A percentile compares a stretch with the other conserved stretches of the same genome.
Evolutionary conservation across 768 basidiomycete genomes (phyloP).

Genomic region (Daedaleopsis sinensis): DNA sequence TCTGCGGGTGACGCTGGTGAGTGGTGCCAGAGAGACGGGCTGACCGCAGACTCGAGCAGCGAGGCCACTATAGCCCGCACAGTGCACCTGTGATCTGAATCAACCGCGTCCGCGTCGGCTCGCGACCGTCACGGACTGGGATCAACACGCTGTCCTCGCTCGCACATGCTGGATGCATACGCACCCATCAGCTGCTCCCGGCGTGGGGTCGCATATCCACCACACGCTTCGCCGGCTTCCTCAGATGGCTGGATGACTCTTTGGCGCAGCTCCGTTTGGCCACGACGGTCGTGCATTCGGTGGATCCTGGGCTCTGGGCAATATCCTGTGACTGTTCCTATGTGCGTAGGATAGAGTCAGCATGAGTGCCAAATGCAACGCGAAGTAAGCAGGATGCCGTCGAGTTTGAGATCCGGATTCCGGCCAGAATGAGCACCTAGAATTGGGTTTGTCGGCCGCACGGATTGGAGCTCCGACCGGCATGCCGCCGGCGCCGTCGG

Average conservation of each 20-base stretch:
- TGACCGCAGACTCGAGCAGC: background rate
- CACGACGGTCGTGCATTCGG: background rate
- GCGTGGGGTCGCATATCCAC: background rate
- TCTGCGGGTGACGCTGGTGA: background rate
- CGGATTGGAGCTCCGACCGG: background rate
- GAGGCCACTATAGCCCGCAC: background rate
- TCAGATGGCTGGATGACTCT: background rate
- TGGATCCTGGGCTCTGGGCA: background rate
- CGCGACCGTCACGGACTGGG: background rate
- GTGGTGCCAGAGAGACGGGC: background rate
- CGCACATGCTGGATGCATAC: constrained; percentile 1
- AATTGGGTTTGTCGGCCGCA: background rate
- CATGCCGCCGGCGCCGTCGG: no score
- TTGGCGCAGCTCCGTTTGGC: background rate
- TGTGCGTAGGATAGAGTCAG: no score
- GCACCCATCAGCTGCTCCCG: constrained; percentile 3
- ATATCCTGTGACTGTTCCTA: background rate
- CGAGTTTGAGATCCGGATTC: background rate
- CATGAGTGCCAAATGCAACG: no score
- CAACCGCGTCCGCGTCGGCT: background rate
- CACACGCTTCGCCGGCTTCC: background rate
- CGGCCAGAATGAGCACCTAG: background rate
- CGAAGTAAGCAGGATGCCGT: no score
- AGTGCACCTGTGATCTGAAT: background rate
- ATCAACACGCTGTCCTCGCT: background rate